Evolutionary conservation across 371 early-diverging fungal genomes (phyloP).

Genomic region (Basidiobolus meristosporus): DNA sequence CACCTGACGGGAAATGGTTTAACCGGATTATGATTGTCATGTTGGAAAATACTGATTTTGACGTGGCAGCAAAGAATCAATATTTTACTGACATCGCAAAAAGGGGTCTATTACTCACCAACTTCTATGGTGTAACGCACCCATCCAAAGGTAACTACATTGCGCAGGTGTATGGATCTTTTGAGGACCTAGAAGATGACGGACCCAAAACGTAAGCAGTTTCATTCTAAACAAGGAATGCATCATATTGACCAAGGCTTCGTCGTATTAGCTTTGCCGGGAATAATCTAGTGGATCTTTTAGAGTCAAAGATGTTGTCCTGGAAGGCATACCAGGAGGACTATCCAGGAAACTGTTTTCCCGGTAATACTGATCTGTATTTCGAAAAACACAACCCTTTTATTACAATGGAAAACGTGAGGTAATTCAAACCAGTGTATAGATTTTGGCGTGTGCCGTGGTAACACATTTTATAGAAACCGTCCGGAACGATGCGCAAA

Average conservation of each 20-base stretch:
- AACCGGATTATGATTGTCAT: conserved; percentile 1
- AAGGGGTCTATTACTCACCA: neutral
- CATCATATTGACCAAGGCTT: neutral
- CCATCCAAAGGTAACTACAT: neutral
- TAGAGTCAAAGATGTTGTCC: conserved; percentile 29
- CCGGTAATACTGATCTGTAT: conserved; percentile 6
- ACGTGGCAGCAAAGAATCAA: neutral
- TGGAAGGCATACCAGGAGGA: conserved; percentile 49
- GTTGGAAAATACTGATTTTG: neutral
- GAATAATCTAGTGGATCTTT: conserved; percentile 25
- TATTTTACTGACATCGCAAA: neutral
- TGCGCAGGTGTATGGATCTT: neutral
- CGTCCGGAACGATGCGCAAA: conserved; percentile 21
- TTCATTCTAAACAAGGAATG: too few relatives aligned
- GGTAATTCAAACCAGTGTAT: too few relatives aligned
- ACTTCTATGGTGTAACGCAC: neutral
- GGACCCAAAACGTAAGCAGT: too few relatives aligned
- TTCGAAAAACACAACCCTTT: conserved; percentile 35
- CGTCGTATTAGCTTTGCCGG: neutral
- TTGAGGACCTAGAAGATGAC: too few relatives aligned
- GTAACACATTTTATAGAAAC: too few relatives aligned
- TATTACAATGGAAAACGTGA: conserved; percentile 25
- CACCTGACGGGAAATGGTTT: neutral
- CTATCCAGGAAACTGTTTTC: conserved; percentile 24
- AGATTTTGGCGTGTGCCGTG: too few relatives aligned